Percentiles rank a stretch among this genome's conserved stretches.
phyloP scores from a whole-genome alignment of 2,329 filamentous ascomycete species.

The Pestalotiopsis sp. region DNA sequence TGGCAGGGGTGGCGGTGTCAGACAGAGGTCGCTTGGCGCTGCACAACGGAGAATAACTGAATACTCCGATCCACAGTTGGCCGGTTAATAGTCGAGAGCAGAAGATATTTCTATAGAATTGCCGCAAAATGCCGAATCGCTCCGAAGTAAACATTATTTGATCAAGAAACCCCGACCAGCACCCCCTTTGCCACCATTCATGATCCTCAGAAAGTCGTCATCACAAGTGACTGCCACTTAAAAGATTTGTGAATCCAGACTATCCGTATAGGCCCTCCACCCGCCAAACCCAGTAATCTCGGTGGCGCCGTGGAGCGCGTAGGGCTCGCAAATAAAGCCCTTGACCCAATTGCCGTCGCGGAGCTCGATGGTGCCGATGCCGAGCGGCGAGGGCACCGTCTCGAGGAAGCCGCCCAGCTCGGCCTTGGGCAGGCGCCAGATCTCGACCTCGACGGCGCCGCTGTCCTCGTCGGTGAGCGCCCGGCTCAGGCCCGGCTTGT shows the following conservation, averaged over 20 bases:
- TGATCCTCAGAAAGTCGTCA: not conserved
- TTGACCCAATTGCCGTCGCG: constrained; percentile 34
- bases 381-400: constrained; percentile 36
- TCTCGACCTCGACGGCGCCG: constrained; percentile 34
- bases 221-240: not conserved
- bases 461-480: constrained; percentile 24
- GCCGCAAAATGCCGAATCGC: too few species aligned
- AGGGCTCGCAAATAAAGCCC: constrained; percentile 41
- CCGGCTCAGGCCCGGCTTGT: constrained; percentile 36
- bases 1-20: not conserved
- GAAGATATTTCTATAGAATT: too few species aligned
- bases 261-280: constrained; percentile 32
- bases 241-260: not conserved
- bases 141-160: too few species aligned
- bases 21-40: not conserved
- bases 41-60: not conserved
- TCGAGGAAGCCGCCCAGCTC: constrained; percentile 34
- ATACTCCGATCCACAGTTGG: not conserved
- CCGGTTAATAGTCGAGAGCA: too few species aligned
- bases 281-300: constrained; percentile 36
- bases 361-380: constrained; percentile 39
- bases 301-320: constrained; percentile 30
- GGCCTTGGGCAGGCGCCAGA: constrained; percentile 35
- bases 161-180: too few species aligned
- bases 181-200: too few species aligned